Base-by-base conservation (phyloP, 768 basidiomycete species). In the Tubosaeta brunneosetosa region DNA sequence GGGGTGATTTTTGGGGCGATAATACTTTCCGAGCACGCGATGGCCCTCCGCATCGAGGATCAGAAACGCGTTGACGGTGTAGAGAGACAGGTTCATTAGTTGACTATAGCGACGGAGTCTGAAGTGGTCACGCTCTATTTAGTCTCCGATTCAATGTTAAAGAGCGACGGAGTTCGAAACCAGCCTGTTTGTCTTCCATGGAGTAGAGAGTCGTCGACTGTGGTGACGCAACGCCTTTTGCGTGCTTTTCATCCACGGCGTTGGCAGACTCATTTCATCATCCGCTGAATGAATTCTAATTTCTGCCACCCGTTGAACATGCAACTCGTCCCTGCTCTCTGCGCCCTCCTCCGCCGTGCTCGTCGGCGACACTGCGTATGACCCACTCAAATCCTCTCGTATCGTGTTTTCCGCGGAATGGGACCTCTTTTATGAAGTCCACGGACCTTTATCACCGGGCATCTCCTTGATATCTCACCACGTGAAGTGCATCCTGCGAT, bases 11-110 rank as follows among this genome's bases (percentile, higher is more conserved):
- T 86, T 77, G n/a, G 91, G 78, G 49, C 78, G 80, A 67, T 95
- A 98, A 76, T 98, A 98, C 70, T 98, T 98, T 29, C 95, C 90
- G 10, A 99, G 80, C 26, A 98, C 88, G 46, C 97, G 88, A 64
- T 91, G 86, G 19, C 94, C 94, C 61, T 97, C 94, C n/a, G 85
- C 77, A 77, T 99, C 97, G 61, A 97, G 85, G 64, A 97, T 84
- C 57, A 99, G 66, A 69, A 98, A 89, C 1, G 86, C 91, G 43
- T 86, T 81, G 53, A 94, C 76, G 61, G 86, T 86, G 74, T 97
- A 94, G 42, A 99, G 77, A 8, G 93, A 86, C 47, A 97, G 74
- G 66, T 95, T 97, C 85, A 70, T 70, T 17, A 9, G 32, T 22
- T 12, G 13, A 26, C 22, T 22, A 22, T 41, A 41, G 11, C 44